A percentile compares a stretch with the other conserved stretches of the same genome.
phyloP scores from a whole-genome alignment of 1,284 basidiomycete genomes.

The Grifola frondosa region DNA sequence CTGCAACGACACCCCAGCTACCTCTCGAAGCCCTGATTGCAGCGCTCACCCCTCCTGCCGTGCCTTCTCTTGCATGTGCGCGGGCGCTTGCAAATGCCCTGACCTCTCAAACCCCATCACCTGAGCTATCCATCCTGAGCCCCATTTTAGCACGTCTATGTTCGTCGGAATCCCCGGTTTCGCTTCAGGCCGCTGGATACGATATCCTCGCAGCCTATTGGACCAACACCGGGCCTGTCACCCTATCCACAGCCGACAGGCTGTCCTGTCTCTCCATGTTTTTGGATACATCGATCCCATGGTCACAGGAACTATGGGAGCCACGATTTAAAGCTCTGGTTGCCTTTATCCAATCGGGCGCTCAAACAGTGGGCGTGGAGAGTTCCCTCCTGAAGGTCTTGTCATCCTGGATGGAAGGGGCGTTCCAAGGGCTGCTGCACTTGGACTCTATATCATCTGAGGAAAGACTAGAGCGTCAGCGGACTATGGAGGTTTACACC shows the following conservation, averaged over 20 bases:
- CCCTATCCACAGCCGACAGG: constrained; percentile 52
- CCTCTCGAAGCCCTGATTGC: constrained; percentile 34
- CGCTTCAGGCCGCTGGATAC: constrained; percentile 64
- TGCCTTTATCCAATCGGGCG: constrained; percentile 56
- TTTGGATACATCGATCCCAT: constrained; percentile 41
- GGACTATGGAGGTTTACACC: constrained; percentile 57
- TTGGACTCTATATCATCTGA: constrained; percentile 36
- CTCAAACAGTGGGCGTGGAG: constrained; percentile 66
- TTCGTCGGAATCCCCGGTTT: constrained; percentile 44
- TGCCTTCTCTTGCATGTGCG: constrained; percentile 34
- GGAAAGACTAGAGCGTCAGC: constrained; percentile 58
- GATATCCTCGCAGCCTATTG: constrained; percentile 70
- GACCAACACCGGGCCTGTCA: constrained; percentile 49
- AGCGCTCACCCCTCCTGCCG: constrained; percentile 34
- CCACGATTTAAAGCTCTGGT: constrained; percentile 63
- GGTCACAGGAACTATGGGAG: constrained; percentile 69
- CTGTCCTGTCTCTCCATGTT: constrained; percentile 64
- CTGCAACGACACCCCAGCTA: constrained; percentile 25
- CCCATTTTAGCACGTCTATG: constrained; percentile 64
- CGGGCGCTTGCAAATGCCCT: constrained; percentile 29
- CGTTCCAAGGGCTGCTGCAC: constrained; percentile 53
- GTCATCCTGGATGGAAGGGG: constrained; percentile 61
- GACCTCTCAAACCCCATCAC: constrained; percentile 22
- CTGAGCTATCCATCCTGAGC: constrained; percentile 38
- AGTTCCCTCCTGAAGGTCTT: constrained; percentile 51